These are phyloP conservation scores for Paramecium primaurelia DNA, from an alignment of 73 alveolate genomes.

Conservation along the genomic window DNA sequence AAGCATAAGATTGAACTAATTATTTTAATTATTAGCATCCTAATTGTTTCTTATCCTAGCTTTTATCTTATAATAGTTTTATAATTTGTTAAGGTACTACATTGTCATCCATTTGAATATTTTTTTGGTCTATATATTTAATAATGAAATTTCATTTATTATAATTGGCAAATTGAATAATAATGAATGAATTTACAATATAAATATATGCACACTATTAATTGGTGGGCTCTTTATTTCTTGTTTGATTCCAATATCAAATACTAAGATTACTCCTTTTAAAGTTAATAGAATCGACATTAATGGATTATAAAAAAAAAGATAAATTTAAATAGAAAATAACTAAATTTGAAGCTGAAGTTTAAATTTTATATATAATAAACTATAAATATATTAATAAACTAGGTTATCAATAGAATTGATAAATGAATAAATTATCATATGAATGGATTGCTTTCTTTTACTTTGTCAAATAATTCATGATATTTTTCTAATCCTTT, in stretches of 20 bases:
- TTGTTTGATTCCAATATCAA: too few relatives aligned
- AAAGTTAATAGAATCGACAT: too few relatives aligned
- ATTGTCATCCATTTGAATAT: neutral
- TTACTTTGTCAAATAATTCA: slow-evolving; percentile 53
- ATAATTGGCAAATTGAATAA: neutral
- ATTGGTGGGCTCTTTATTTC: too few relatives aligned
- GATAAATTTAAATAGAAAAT: too few relatives aligned
- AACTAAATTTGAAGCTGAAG: too few relatives aligned
- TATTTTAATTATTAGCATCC: neutral
- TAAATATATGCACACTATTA: too few relatives aligned
- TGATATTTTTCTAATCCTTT: slow-evolving; percentile 58
- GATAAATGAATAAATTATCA: neutral
- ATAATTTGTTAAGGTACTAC: neutral
- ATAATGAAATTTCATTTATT: neutral
- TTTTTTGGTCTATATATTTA: neutral
- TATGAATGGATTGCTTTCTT: slow-evolving; percentile 43
- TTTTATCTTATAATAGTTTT: neutral
- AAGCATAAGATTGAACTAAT: neutral
- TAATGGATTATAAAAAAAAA: too few relatives aligned
- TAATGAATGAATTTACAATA: too few relatives aligned
- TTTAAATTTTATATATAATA: too few relatives aligned
- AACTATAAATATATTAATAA: too few relatives aligned
- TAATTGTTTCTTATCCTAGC: neutral
- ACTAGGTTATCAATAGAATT: neutral
- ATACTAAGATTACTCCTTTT: too few relatives aligned